Evolutionary conservation across 345 rosid species (phyloP).

Genomic region (Linum tenue): DNA sequence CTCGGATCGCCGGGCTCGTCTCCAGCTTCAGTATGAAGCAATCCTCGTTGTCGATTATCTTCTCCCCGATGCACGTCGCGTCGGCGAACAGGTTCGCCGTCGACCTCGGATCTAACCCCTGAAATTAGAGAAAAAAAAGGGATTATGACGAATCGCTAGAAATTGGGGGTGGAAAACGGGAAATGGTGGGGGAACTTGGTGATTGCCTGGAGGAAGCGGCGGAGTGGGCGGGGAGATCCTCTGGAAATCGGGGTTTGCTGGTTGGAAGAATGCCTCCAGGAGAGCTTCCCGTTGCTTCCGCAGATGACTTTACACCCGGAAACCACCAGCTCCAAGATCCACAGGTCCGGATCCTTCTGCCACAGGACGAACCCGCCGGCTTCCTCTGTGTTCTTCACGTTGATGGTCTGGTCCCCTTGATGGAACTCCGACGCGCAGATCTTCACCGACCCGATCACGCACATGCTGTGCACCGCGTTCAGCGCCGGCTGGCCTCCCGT

Average conservation of each 20-base stretch:
- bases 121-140: not conserved
- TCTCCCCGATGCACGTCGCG: conserved; percentile 84
- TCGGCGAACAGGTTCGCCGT: conserved; percentile 71
- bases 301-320: conserved; percentile 79
- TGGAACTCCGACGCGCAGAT: conserved; percentile 71
- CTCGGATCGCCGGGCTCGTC: conserved; percentile 55
- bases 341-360: conserved; percentile 86
- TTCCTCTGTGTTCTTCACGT: conserved; percentile 47
- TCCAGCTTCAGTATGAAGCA: conserved; percentile 78
- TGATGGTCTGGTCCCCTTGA: conserved; percentile 31
- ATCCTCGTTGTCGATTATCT: conserved; percentile 56
- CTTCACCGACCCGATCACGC: conserved; percentile 69
- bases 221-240: conserved; percentile 80
- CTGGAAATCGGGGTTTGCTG: conserved; percentile 49
- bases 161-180: too few relatives aligned
- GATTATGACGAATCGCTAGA: not conserved
- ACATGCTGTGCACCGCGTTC: conserved; percentile 80
- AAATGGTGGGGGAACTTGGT: too few relatives aligned
- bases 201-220: conserved; percentile 72
- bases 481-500: conserved; percentile 75
- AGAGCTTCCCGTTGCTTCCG: conserved; percentile 74
- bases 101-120: conserved; percentile 90
- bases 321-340: conserved; percentile 77
- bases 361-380: conserved; percentile 73
- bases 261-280: conserved; percentile 83